Percentiles rank a stretch among this genome's conserved stretches.
Conservation (phyloP, 2,329 filamentous ascomycete species). For the Talaromyces pinophilus region DNA sequence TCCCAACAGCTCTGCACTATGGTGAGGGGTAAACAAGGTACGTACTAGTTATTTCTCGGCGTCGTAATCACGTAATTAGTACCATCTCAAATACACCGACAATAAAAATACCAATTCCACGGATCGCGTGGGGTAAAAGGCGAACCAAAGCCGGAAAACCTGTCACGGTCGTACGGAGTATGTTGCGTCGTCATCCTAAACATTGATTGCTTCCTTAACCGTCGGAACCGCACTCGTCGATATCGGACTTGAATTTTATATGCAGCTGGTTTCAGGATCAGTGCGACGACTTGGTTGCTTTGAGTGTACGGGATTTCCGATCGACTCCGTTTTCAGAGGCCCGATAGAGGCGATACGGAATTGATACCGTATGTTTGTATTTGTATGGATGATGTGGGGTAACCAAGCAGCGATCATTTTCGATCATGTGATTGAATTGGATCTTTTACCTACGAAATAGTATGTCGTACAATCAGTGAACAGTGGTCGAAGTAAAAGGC, state of each 20-base stretch:
- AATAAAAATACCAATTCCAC: neutral
- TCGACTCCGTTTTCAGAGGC: slow-evolving; percentile 9
- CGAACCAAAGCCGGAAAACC: neutral
- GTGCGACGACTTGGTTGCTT: neutral
- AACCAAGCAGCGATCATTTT: neutral
- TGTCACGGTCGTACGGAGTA: slow-evolving; percentile 7
- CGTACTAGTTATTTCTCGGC: neutral
- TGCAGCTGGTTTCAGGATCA: slow-evolving; percentile 8
- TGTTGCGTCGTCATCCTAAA: neutral
- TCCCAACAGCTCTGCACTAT: neutral
- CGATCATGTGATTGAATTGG: neutral
- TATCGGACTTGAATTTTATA: neutral
- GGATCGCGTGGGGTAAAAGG: slow-evolving; percentile 8
- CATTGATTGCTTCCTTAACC: neutral
- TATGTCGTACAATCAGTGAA: too few relatives aligned
- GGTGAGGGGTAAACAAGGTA: neutral
- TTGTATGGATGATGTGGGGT: slow-evolving; percentile 2
- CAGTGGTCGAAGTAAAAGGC: too few relatives aligned
- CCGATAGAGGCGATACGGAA: neutral
- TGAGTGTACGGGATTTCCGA: neutral
- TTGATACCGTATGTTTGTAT: neutral
- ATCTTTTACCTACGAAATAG: too few relatives aligned
- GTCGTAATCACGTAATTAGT: neutral
- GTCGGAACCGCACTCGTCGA: neutral
- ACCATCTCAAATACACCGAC: neutral